A percentile compares a stretch with the other conserved stretches of the same genome.
phyloP scores from a whole-genome alignment of 1,284 basidiomycete genomes.

The Heliocybe sulcata region DNA sequence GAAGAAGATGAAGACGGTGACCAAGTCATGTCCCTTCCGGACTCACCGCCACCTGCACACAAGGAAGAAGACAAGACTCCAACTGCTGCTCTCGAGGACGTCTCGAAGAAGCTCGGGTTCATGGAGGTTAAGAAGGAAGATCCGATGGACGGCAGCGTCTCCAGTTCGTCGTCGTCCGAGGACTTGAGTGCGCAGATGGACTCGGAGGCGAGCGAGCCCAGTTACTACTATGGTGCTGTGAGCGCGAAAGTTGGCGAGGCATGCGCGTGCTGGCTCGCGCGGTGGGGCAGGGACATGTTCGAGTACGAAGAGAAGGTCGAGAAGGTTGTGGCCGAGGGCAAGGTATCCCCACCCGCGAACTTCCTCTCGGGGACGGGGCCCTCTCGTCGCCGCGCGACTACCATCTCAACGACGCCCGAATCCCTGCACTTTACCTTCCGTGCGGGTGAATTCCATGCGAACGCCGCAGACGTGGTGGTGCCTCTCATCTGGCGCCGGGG shows the following conservation, averaged over 20 bases:
- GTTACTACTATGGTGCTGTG: slow-evolving; percentile 70
- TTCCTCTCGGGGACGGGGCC: no score
- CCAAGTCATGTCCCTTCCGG: neutral
- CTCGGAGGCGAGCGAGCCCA: slow-evolving; percentile 8
- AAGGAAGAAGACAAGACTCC: slow-evolving; percentile 17
- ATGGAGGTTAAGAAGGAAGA: slow-evolving; percentile 21
- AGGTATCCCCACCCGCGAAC: neutral
- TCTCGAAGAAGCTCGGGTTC: neutral
- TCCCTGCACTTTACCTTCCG: neutral
- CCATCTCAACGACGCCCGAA: slow-evolving; percentile 5
- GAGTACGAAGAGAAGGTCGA: slow-evolving; percentile 50
- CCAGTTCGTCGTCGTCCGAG: slow-evolving; percentile 13
- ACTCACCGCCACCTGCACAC: slow-evolving; percentile 19
- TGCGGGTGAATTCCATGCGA: neutral
- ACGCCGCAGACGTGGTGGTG: slow-evolving; percentile 11
- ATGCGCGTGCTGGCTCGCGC: slow-evolving; percentile 79
- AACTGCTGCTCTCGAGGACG: neutral
- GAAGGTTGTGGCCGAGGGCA: slow-evolving; percentile 12
- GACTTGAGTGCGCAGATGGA: slow-evolving; percentile 3
- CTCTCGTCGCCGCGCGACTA: slow-evolving; percentile 12
- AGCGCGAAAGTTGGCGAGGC: slow-evolving; percentile 91
- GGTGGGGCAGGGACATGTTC: slow-evolving; percentile 82
- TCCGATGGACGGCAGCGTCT: slow-evolving; percentile 18
- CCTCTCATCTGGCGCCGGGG: slow-evolving; percentile 62
- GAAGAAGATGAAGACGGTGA: slow-evolving; percentile 1